Conservation (phyloP, 345 rosid genomes). For the Syzygium grande region DNA sequence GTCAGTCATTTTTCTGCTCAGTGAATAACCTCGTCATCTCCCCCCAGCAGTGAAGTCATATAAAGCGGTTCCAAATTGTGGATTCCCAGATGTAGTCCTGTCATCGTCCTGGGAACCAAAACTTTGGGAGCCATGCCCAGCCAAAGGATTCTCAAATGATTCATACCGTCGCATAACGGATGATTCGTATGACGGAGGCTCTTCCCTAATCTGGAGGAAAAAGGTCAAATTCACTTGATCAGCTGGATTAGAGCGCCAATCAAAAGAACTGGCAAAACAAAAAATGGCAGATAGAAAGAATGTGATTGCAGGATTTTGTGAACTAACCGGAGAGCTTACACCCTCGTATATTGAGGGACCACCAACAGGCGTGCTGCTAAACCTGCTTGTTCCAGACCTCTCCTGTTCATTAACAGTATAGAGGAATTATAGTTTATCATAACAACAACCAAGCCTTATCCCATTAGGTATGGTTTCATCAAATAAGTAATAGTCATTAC, state of each 20-base stretch:
- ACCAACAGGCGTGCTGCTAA: conserved; percentile 11
- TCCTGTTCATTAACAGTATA: conserved; percentile 29
- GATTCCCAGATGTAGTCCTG: conserved; percentile 46
- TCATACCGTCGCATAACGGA: conserved; percentile 43
- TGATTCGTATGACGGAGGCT: conserved; percentile 79
- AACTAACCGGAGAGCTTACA: conserved; percentile 61
- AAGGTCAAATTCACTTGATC: background rate
- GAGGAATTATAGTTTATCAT: background rate
- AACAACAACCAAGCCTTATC: background rate
- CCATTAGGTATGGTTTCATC: too few species aligned
- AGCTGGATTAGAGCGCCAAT: background rate
- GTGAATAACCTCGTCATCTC: conserved; percentile 87
- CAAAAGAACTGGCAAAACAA: background rate
- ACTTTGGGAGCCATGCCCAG: conserved; percentile 51
- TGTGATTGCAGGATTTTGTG: background rate
- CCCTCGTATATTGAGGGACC: conserved; percentile 53
- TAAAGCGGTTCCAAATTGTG: conserved; percentile 72
- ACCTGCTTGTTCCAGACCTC: conserved; percentile 48
- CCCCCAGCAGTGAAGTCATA: conserved; percentile 99
- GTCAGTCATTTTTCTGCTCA: background rate
- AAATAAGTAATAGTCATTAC: background rate
- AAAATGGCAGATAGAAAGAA: background rate
- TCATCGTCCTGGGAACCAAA: conserved; percentile 62
- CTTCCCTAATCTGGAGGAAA: conserved; percentile 68
- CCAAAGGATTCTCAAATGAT: conserved; percentile 77